Conservation (phyloP, 306 rosid species). For the Benincasa hispida region DNA sequence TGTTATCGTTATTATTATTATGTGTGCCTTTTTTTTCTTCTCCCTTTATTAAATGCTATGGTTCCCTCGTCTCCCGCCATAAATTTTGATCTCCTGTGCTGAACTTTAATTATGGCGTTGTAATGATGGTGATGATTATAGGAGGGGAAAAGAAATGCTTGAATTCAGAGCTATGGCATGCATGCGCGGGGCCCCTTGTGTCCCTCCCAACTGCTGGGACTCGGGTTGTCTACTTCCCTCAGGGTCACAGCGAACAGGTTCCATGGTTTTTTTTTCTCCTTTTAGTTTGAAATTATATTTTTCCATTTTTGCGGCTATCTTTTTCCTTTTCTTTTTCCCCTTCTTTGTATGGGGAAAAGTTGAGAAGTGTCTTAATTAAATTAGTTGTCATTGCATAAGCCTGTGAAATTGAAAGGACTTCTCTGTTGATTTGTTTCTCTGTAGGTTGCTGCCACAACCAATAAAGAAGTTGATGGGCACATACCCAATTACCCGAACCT, state of each 20-base stretch:
- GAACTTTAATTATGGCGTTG: constrained; percentile 5
- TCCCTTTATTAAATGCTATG: neutral
- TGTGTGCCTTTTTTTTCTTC: neutral
- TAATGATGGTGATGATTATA: constrained; percentile 18
- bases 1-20: neutral
- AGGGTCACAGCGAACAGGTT: constrained; percentile 92
- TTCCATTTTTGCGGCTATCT: neutral
- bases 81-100: neutral
- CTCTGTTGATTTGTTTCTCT: neutral
- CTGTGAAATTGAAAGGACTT: neutral
- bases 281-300: neutral
- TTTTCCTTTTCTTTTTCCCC: neutral
- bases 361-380: neutral
- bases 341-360: neutral
- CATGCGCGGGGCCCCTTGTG: constrained; percentile 84
- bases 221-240: constrained; percentile 84
- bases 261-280: neutral
- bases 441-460: constrained; percentile 77
- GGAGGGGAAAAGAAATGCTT: constrained; percentile 72
- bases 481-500: constrained; percentile 73
- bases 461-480: constrained; percentile 67
- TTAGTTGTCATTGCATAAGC: neutral
- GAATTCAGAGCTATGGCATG: constrained; percentile 98
- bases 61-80: neutral
- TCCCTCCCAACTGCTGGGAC: constrained; percentile 64